A percentile compares a stretch with the other conserved stretches of the same genome.
These are phyloP conservation scores for Coemansia sp. DNA, from an alignment of 192 early-diverging fungal species.

Conservation along the genomic window DNA sequence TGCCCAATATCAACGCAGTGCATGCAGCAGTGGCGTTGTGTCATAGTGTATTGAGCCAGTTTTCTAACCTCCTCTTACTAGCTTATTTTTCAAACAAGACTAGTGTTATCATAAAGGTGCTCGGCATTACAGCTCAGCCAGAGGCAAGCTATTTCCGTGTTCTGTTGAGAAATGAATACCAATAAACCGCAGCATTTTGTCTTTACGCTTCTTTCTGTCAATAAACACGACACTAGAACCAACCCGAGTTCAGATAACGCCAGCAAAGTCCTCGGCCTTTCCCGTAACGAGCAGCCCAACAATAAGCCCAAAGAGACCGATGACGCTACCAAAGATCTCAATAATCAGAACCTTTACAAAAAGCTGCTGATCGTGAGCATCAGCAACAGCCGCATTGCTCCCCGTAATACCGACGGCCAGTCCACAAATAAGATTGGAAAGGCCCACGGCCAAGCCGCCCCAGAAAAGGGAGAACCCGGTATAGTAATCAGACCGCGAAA, in stretches of 20 bases:
- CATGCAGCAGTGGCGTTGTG: too few species aligned
- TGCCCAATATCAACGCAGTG: too few species aligned
- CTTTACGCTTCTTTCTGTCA: too few species aligned
- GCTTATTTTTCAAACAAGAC: too few species aligned
- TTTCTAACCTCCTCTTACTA: too few species aligned
- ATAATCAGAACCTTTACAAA: slow-evolving; percentile 98
- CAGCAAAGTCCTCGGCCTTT: slow-evolving; percentile 52
- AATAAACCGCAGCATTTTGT: too few species aligned
- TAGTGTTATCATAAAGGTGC: too few species aligned
- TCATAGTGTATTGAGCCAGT: too few species aligned
- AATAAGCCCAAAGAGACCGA: slow-evolving; percentile 96
- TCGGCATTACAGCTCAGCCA: too few species aligned
- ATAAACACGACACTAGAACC: too few species aligned
- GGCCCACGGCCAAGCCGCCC: slow-evolving; percentile 92
- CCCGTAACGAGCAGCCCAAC: slow-evolving; percentile 79
- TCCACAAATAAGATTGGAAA: slow-evolving; percentile 92
- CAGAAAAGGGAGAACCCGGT: slow-evolving; percentile 95
- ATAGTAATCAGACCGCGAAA: slow-evolving; percentile 65
- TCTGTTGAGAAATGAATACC: too few species aligned
- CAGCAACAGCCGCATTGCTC: slow-evolving; percentile 90
- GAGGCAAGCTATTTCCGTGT: too few species aligned
- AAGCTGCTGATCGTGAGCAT: slow-evolving; percentile 88
- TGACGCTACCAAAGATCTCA: slow-evolving; percentile 94
- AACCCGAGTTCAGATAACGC: neutral
- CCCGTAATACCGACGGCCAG: slow-evolving; percentile 91